Conservation (phyloP, 2,329 filamentous ascomycete species). For the Fusarium sp. region DNA sequence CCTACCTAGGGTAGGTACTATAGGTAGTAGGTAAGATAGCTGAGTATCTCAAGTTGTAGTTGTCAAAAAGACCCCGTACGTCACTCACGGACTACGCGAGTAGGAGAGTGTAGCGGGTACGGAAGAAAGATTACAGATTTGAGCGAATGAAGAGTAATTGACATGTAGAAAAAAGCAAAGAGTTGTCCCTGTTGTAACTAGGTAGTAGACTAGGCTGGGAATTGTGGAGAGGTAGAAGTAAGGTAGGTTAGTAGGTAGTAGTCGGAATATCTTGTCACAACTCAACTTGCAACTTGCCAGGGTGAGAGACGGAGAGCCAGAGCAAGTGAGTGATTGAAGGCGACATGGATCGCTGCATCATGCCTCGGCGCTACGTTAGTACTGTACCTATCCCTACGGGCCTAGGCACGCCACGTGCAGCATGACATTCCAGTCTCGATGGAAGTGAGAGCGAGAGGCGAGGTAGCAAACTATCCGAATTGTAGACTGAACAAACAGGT, state of each 20-base stretch:
- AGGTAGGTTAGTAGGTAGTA: no score
- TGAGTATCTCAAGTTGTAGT: not conserved
- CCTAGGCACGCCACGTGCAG: constrained; percentile 15
- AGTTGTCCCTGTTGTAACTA: not conserved
- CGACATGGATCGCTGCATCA: not conserved
- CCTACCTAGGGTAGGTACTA: not conserved
- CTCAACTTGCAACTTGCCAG: not conserved
- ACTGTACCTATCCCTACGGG: not conserved
- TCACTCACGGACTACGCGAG: not conserved
- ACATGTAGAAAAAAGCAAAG: not conserved
- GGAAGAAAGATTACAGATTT: no score
- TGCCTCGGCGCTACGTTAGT: constrained; percentile 4
- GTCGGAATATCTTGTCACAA: not conserved
- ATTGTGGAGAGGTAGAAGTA: constrained; percentile 14
- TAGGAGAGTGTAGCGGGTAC: not conserved
- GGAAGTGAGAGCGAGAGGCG: not conserved
- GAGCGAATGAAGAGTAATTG: not conserved
- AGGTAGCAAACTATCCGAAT: not conserved
- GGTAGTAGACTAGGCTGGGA: not conserved
- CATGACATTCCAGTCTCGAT: constrained; percentile 17
- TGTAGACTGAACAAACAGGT: not conserved
- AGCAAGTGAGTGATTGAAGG: not conserved
- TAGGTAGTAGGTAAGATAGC: not conserved
- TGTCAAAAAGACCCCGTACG: not conserved
- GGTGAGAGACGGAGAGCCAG: not conserved